Evolutionary conservation across 371 early-diverging fungal genomes (phyloP).

Genomic region (Mucor indicus): DNA sequence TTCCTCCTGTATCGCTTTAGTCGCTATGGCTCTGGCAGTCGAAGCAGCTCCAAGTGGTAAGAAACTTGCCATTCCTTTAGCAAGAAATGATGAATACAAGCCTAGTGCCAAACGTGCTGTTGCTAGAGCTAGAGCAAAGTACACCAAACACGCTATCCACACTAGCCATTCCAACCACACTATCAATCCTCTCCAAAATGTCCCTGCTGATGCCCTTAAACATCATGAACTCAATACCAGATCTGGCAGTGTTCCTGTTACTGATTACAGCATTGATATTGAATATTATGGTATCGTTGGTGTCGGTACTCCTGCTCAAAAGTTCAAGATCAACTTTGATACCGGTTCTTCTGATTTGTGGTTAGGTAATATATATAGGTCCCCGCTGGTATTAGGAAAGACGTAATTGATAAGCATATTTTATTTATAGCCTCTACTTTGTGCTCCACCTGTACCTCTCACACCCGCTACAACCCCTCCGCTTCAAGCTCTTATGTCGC

Average conservation of each 20-base stretch:
- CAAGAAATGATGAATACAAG: constrained; percentile 9
- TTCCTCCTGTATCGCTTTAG: constrained; percentile 8
- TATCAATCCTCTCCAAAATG: not conserved
- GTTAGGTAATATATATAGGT: too few relatives aligned
- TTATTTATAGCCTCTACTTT: constrained; percentile 29
- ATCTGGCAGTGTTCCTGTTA: constrained; percentile 14
- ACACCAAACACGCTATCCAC: constrained; percentile 1
- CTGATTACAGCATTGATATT: constrained; percentile 18
- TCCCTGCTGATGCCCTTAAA: not conserved
- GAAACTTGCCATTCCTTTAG: constrained; percentile 10
- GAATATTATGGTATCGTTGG: constrained; percentile 56
- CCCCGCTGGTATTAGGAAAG: too few relatives aligned
- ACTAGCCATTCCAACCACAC: too few relatives aligned
- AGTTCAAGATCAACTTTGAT: constrained; percentile 66
- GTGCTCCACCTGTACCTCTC: constrained; percentile 27
- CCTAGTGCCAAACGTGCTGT: constrained; percentile 13
- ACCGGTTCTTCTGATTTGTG: constrained; percentile 72
- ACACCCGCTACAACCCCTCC: constrained; percentile 36
- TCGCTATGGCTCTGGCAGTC: constrained; percentile 6
- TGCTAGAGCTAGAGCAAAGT: constrained; percentile 17
- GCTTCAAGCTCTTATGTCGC: constrained; percentile 41
- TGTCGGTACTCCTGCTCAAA: constrained; percentile 68
- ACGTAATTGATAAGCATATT: too few relatives aligned
- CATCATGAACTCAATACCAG: too few relatives aligned
- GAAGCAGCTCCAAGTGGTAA: constrained; percentile 6